Percentiles rank a stretch among this genome's conserved stretches.
phyloP scores from a whole-genome alignment of 768 basidiomycete species.

The Tulasnella calospora region DNA sequence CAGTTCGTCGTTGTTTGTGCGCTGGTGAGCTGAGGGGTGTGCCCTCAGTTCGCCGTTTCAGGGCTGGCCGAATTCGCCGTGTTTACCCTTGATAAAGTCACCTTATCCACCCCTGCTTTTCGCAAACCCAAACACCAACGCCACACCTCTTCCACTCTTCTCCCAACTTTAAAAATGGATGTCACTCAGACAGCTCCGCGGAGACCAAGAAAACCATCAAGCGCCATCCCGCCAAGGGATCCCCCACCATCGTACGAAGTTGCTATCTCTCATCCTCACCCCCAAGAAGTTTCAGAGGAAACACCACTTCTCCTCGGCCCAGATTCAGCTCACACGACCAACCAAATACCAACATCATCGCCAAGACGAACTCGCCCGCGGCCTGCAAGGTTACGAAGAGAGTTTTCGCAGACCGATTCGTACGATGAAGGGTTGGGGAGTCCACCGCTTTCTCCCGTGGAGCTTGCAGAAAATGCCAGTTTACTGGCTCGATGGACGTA shows the following conservation, averaged over 20 bases:
- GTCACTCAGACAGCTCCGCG: neutral
- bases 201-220: neutral
- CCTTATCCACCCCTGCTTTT: neutral
- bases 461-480: neutral
- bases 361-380: neutral
- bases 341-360: neutral
- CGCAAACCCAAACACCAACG: neutral
- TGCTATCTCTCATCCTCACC: neutral
- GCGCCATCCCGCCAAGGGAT: neutral
- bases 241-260: neutral
- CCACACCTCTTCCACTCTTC: slow-evolving; percentile 1
- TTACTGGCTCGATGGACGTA: neutral
- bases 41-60: neutral
- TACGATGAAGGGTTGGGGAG: neutral
- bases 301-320: neutral
- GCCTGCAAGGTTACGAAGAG: neutral
- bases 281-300: neutral
- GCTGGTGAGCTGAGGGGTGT: neutral
- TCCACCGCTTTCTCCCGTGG: neutral
- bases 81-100: neutral
- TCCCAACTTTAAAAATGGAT: neutral
- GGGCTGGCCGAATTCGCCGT: neutral
- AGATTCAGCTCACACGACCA: neutral
- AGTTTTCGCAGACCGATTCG: neutral
- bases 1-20: neutral